Base-by-base conservation (phyloP, 768 basidiomycete genomes). In the Coprinopsis marcescibilis region DNA sequence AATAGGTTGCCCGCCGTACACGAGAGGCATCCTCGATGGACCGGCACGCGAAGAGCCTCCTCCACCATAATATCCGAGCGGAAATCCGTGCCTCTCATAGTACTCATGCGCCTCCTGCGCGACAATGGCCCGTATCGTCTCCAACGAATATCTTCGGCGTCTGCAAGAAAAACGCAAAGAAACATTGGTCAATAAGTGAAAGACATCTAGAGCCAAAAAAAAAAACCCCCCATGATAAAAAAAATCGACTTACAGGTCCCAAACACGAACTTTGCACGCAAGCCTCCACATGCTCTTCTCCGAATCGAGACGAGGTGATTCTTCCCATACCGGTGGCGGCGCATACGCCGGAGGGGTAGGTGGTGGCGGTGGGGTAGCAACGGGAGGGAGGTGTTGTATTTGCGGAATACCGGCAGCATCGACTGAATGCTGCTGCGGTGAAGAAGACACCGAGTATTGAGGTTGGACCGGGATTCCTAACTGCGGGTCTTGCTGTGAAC, bases 71-170 rank as follows among this genome's bases (percentile, higher is more conserved):
- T 44, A 49, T 8, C 48, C 48, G 7, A 36, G 4, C 3, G 48
- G 48, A 17, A 49, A 49, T 26, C 48, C 48, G 29, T 49, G 32
- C 42, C 44, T 49, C 24, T 43, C 48, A 24, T 49, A 49, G 19
- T 49, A 49, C 48, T 49, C 48, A 32, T 49, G 48, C 27, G 48
- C 48, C 34, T 49, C 48, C 26, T 49, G 42, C 11, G 48, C 44
- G 3, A 49, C 48, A 10, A 49, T 24, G 15, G 35, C 15, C 15
- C 48, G 33, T 19, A 49, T 49, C 13, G 48, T 39, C 32, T 49
- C 48, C 3, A 44, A 27, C 13, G 42, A 44, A 26, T 49, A 49
- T 24, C 48, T 21, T 17, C 48, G 21, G 3, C 48, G 48, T 19
- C 48, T 49, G 24, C 17, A 33, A 19, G 33, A 13, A 8, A 39